Evolutionary conservation across 176 grass and related monocot genomes (phyloP).

Genomic region (Cenchrus fungigraminus): DNA sequence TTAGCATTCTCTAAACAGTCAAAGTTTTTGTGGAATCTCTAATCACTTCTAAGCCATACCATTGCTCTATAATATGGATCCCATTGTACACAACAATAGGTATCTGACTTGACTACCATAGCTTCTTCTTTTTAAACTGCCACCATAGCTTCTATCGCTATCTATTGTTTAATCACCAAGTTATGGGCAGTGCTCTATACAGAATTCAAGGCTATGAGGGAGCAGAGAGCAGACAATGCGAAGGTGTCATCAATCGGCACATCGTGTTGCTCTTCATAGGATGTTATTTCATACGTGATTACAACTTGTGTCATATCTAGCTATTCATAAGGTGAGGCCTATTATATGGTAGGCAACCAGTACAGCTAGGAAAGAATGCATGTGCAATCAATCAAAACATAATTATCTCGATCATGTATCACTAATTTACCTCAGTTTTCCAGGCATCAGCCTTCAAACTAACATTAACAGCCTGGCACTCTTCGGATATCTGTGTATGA

Average conservation of each 20-base stretch:
- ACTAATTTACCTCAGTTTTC: conserved; percentile 75
- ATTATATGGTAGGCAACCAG: too few species aligned
- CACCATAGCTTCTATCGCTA: too few species aligned
- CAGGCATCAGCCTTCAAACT: conserved; percentile 78
- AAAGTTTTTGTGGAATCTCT: neutral
- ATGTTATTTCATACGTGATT: too few species aligned
- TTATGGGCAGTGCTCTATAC: neutral
- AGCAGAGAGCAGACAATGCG: neutral
- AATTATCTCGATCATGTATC: neutral
- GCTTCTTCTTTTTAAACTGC: too few species aligned
- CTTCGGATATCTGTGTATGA: conserved; percentile 78
- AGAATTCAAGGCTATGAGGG: neutral
- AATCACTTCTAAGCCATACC: neutral
- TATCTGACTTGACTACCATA: too few species aligned
- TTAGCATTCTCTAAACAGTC: neutral
- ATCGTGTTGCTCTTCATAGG: too few species aligned
- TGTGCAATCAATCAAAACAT: too few species aligned
- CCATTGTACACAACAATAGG: too few species aligned
- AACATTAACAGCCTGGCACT: conserved; percentile 93
- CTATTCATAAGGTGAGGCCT: too few species aligned
- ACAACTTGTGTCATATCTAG: too few species aligned
- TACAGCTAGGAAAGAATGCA: too few species aligned
- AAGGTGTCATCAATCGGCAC: neutral
- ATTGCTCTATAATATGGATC: neutral
- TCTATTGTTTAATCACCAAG: neutral